phyloP scores from a whole-genome alignment of 1,139 yeast species.

The Trichomonascaceae sp. region DNA sequence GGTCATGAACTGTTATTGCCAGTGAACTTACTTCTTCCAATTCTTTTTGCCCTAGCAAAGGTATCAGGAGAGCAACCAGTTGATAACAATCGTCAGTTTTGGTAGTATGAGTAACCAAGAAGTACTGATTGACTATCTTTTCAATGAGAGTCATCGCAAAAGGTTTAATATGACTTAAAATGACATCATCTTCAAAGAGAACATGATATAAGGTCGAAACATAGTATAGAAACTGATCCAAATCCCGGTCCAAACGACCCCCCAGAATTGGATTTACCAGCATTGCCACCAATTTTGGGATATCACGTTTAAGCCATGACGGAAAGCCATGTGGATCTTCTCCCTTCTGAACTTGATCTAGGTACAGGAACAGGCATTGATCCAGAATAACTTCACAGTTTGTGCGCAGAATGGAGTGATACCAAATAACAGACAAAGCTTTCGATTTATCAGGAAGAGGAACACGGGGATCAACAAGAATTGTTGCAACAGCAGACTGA shows the following conservation, averaged over 20 bases:
- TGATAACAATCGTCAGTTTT: neutral
- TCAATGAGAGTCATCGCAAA: neutral
- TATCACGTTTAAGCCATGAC: constrained; percentile 6
- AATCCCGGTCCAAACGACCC: constrained; percentile 11
- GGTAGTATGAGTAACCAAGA: neutral
- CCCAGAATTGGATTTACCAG: constrained; percentile 45
- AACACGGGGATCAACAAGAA: constrained; percentile 10
- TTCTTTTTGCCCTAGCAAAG: neutral
- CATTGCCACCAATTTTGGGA: constrained; percentile 37
- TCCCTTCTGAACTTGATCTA: constrained; percentile 49
- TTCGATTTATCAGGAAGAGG: constrained; percentile 11
- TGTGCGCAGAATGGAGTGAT: constrained; percentile 35
- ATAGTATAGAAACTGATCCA: constrained; percentile 16
- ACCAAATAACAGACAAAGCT: constrained; percentile 40
- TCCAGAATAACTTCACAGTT: constrained; percentile 44
- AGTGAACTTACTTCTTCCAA: neutral
- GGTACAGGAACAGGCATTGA: constrained; percentile 60
- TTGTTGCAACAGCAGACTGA: constrained; percentile 34
- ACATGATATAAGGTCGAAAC: constrained; percentile 14
- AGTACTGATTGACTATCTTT: neutral
- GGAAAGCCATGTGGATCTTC: constrained; percentile 14
- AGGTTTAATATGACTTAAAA: neutral
- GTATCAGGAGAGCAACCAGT: neutral
- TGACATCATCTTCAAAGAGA: constrained; percentile 6
- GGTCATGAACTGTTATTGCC: neutral